These are phyloP conservation scores for Monosporascus sp. DNA, from an alignment of 2,329 filamentous ascomycete genomes.

Conservation along the genomic window DNA sequence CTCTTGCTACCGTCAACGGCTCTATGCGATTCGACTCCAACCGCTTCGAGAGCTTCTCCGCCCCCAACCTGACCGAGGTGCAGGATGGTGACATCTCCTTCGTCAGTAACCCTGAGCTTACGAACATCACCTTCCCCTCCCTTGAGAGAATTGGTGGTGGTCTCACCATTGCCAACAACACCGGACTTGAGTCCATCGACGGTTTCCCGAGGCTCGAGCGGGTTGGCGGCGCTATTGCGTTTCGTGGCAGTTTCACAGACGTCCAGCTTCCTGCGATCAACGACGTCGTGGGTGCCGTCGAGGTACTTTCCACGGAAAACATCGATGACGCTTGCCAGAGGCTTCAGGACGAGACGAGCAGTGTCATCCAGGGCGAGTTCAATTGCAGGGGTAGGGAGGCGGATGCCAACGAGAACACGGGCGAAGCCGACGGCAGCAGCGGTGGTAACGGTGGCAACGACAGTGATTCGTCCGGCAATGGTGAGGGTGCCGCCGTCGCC, in stretches of 20 bases:
- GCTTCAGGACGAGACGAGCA: slow-evolving; percentile 43
- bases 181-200: slow-evolving; percentile 57
- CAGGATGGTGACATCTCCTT: slow-evolving; percentile 56
- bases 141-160: slow-evolving; percentile 70
- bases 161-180: slow-evolving; percentile 85
- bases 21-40: slow-evolving; percentile 83
- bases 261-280: slow-evolving; percentile 63
- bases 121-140: slow-evolving; percentile 70
- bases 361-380: slow-evolving; percentile 43
- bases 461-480: slow-evolving; percentile 12
- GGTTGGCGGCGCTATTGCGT: slow-evolving; percentile 75
- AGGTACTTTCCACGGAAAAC: slow-evolving; percentile 60
- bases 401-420: slow-evolving; percentile 46
- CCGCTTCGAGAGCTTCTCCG: slow-evolving; percentile 56
- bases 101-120: slow-evolving; percentile 55
- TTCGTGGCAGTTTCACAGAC: slow-evolving; percentile 75
- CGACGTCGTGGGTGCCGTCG: slow-evolving; percentile 67
- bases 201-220: slow-evolving; percentile 64
- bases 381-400: slow-evolving; percentile 47
- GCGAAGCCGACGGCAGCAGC: slow-evolving; percentile 16
- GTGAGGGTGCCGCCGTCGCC: slow-evolving; percentile 39
- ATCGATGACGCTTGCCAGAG: slow-evolving; percentile 50
- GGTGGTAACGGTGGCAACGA: slow-evolving; percentile 19
- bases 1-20: slow-evolving; percentile 66
- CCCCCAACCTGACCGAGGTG: slow-evolving; percentile 67